Base-by-base conservation (phyloP, 2,329 filamentous ascomycete genomes). In the Pyrenophora teres region DNA sequence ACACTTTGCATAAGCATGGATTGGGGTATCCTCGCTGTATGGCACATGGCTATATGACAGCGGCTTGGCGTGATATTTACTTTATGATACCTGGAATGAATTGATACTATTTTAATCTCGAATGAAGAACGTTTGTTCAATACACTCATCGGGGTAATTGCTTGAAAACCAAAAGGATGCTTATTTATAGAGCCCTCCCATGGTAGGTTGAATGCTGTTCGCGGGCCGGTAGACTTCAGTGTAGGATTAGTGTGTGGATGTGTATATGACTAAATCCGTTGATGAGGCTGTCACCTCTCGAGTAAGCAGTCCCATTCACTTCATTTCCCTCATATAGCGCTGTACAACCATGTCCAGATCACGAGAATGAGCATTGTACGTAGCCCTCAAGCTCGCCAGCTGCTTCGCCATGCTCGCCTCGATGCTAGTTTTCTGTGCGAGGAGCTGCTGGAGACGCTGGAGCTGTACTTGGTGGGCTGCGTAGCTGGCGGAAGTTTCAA, bases 341-440 rank as follows among this genome's bases (percentile, higher is more conserved):
- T 59, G 38, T 16, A 68, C 2, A 6, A 69, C 66, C 2, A n/a
- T 43, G 25, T 62, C 50, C 7, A 72, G 40, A 31, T 69, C 60
- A 10, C 52, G 48, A 2, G 63, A 65, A 40, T 68, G 60, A 6
- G 56, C 52, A 9, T 64, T 35, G 40, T 69, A 70, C 10, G 39
- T 41, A 2, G 46, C 42, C 21, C 53, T 52, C 47, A 72, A 38
- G 12, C 39, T 32, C 3, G 31, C 46, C 6, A 68, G 40, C 32
- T 60, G 64, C 25, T 42, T 39, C 2, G 41, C 46, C 62, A 73
- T 68, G 6, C 50, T 35, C n/a, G 54, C 46, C 50, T 72, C 70
- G 36, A 72, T 56, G 2, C 54, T 45, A 13, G 51, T 46, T 39
- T 72, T 71, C 30, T 56, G 46, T 6, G 41, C 46, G 15, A 71